phyloP scores from a whole-genome alignment of 2,329 filamentous ascomycete genomes.

The Zymoseptoria brevis region DNA sequence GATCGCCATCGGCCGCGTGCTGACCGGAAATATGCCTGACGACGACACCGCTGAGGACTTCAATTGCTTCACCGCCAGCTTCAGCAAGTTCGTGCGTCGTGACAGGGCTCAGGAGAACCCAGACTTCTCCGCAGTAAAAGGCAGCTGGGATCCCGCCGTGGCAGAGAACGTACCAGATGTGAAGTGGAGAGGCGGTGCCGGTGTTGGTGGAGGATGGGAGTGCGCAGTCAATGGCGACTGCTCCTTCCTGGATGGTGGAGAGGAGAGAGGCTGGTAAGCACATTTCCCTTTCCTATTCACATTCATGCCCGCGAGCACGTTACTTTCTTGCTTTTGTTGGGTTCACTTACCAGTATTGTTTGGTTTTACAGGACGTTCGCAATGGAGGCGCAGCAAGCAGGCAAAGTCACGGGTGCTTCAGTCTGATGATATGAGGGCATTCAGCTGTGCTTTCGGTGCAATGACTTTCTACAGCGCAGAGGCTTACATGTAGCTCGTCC shows the following conservation, averaged over 20 bases:
- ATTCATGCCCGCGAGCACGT: conserved; percentile 2
- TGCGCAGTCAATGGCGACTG: conserved; percentile 78
- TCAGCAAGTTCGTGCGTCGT: conserved; percentile 59
- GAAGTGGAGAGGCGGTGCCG: conserved; percentile 51
- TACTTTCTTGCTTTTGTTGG: conserved; percentile 8
- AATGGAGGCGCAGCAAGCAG: conserved; percentile 22
- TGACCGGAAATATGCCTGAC: conserved; percentile 71
- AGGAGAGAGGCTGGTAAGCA: conserved; percentile 84
- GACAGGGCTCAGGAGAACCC: conserved; percentile 6
- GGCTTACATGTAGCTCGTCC: conserved; percentile 11
- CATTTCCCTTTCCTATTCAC: conserved; percentile 16
- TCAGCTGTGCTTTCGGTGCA: conserved; percentile 1
- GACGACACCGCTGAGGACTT: conserved; percentile 71
- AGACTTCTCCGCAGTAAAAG: conserved; percentile 3
- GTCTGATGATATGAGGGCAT: not conserved
- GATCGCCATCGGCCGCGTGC: conserved; percentile 72
- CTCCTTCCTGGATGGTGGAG: conserved; percentile 67
- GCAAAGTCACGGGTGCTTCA: conserved; percentile 6
- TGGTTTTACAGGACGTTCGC: conserved; percentile 25
- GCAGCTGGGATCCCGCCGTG: conserved; percentile 23
- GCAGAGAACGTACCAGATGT: conserved; percentile 35
- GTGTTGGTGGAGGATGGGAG: conserved; percentile 70
- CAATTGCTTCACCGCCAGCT: conserved; percentile 70
- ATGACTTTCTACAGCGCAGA: conserved; percentile 3
- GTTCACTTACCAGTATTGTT: conserved; percentile 21